Evolutionary conservation across 2,329 filamentous ascomycete genomes (phyloP).

Genomic region (Clonostachys byssicola): DNA sequence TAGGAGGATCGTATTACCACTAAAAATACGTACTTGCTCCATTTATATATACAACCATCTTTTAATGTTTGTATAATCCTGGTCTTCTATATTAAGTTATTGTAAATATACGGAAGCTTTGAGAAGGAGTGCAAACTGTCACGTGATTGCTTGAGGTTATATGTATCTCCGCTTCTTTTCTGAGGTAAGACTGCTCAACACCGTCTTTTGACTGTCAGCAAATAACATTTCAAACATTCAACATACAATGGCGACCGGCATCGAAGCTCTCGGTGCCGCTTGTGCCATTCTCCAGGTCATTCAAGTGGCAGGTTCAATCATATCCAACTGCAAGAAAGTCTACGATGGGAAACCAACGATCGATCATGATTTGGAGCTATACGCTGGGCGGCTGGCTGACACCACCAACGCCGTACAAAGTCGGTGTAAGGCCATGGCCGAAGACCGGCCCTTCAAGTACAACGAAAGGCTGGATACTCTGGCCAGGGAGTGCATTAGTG

Average conservation of each 20-base stretch:
- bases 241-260: background rate
- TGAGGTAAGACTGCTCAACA: too few species aligned
- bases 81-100: too few species aligned
- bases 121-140: too few species aligned
- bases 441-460: background rate
- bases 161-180: too few species aligned
- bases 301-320: slow-evolving; percentile 8
- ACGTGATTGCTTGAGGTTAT: too few species aligned
- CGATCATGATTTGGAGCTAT: slow-evolving; percentile 23
- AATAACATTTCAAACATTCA: too few species aligned
- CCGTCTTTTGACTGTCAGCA: too few species aligned
- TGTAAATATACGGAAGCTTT: too few species aligned
- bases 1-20: too few species aligned
- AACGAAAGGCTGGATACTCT: background rate
- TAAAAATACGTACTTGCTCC: too few species aligned
- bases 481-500: background rate
- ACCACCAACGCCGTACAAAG: background rate
- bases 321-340: slow-evolving; percentile 7
- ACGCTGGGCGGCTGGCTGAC: background rate
- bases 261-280: slow-evolving; percentile 14
- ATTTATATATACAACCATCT: too few species aligned
- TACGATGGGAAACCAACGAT: slow-evolving; percentile 49
- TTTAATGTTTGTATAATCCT: too few species aligned
- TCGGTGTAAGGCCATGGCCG: background rate
- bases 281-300: slow-evolving; percentile 16